Percentiles rank a stretch among this genome's conserved stretches.
Conservation (phyloP, 306 rosid species). For the Trichosanthes cucumerina region DNA sequence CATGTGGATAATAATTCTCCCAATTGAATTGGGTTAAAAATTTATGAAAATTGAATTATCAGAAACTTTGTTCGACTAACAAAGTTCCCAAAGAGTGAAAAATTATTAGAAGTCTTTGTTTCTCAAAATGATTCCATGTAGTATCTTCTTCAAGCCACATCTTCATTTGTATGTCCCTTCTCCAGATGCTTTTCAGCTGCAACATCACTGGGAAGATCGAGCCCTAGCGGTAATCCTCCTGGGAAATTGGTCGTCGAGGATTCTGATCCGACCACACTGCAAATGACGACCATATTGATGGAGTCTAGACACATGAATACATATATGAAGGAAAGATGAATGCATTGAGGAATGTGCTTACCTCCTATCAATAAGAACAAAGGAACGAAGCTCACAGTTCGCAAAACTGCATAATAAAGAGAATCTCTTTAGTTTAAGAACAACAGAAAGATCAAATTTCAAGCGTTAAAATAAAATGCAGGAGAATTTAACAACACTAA, state of each 20-base stretch:
- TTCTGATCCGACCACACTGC: conserved; percentile 58
- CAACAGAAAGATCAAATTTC: background rate
- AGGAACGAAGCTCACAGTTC: conserved; percentile 86
- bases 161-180: conserved; percentile 27
- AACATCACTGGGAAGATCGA: conserved; percentile 68
- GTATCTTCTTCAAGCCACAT: background rate
- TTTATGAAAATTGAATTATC: background rate
- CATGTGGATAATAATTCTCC: background rate
- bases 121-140: background rate
- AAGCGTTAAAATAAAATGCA: background rate
- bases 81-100: background rate
- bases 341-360: conserved; percentile 21
- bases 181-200: conserved; percentile 40
- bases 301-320: background rate
- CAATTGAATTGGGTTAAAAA: background rate
- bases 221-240: conserved; percentile 62
- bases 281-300: background rate
- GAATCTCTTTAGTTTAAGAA: background rate
- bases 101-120: background rate
- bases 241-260: conserved; percentile 55
- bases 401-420: conserved; percentile 49
- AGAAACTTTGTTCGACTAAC: background rate
- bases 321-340: background rate
- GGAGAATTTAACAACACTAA: background rate
- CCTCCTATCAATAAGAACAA: conserved; percentile 69